Base-by-base conservation (phyloP, 164 flowering plant species). In the Chloranthus sessilifolius region DNA sequence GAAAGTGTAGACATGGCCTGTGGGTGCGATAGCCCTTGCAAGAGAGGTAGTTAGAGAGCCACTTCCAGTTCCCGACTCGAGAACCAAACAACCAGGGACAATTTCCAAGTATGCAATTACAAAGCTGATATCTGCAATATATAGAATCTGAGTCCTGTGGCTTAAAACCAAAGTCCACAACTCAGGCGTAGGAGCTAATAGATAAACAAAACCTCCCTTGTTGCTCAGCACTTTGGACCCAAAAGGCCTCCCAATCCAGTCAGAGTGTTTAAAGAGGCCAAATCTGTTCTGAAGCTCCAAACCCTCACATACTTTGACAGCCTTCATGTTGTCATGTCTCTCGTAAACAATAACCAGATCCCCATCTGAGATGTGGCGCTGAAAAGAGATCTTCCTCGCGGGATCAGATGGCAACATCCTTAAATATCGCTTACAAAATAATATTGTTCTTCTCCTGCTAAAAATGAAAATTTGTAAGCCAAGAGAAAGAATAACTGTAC, bases 141-240 rank as follows among this genome's bases (percentile, higher is more conserved):
- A 89, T 1, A 89, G 76, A 60, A 89, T 89, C 77, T 89, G 97
- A 39, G 97, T 89, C 73, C 97, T 68, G 73, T 89, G 97, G 59
- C 90, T 89, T 43, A 89, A 51, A 63, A 82, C 97, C 65, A 89
- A 55, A 25, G 94, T 89, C 97, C 97, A 89, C 5, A 86, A 51
- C 71, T 89, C 95, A 0, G 97, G 90, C 23, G 95, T 86, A 16
- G 95, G 97, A 48, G 90, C 95, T 50, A 89, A 61, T 66, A 89
- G 59, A 75, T 86, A 82, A 38, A 89, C 79, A 69, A 79, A 90
- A 29, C 81, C 81, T 22, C 87, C 83, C 62, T 84, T 87, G 65
- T 55, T 76, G 74, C 91, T 87, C 9, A 79, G 65, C 16, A 78
- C 91, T 51, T 83, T 90, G 47, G 82, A 73, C 27, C 95, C 98